Evolutionary conservation across 2,329 filamentous ascomycete species (phyloP), one percentile per base, ranked within the genome.

Genomic region (Leptographium radiaticola): DNA sequence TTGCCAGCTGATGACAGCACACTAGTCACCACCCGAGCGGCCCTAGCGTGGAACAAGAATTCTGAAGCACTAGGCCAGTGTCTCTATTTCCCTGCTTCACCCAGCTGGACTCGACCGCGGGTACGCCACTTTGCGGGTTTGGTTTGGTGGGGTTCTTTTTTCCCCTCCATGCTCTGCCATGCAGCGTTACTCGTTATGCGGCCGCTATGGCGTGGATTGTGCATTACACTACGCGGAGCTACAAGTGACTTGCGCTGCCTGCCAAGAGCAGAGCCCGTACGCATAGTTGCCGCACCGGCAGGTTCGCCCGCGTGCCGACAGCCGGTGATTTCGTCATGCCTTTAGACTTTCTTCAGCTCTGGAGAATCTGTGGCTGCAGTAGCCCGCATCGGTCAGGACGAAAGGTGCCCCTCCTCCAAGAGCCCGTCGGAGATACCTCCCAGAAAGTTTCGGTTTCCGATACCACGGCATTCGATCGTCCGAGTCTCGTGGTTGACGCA

Each of bases 331-430:
- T 11, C 18, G 34, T 34, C 34, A 25, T 43, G 20, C 15, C n/a
- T 33, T 51, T 51, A 43, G 49, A 39, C 36, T 51, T 50, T 50
- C 34, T 51, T 51, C 49, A 51, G 49, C 49, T 51, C 20, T 42
- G 20, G 39, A 42, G 49, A 25, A 45, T 51, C 30, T 51, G 36
- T 30, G 30, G 31, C 15, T 44, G 49, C 49, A 51, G 39, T 51
- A 51, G 49, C 49, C 38, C 30, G 20, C 6, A 34, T 49, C 31
- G 46, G 46, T 8, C 25, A 25, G 25, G 25, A 5, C 25, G 25
- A 34, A 9, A 18, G 18, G 18, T 25, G 6, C 25, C 25, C 25
- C 25, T 25, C 25, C 25, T 13, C 34, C 34, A 8, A 36, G 4
- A 6, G 34, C 34, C 9, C 3, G 4, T 16, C 25, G 43, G 25